phyloP scores from a whole-genome alignment of 345 rosid species.

The Euclidium syriacum region DNA sequence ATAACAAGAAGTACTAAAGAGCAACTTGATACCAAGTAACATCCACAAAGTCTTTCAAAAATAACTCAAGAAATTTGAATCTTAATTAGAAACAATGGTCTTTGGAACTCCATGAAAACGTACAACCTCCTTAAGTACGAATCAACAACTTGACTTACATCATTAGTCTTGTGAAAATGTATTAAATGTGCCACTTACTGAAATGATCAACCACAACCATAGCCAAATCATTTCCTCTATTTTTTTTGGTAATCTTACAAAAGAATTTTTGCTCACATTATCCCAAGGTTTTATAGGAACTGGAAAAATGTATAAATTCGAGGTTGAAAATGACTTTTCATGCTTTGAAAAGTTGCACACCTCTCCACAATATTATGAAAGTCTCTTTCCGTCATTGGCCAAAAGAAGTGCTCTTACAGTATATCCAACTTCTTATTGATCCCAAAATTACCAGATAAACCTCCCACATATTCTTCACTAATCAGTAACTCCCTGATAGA shows the following conservation, averaged over 20 bases:
- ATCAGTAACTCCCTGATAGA: no score
- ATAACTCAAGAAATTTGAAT: neutral
- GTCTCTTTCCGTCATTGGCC: neutral
- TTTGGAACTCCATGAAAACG: neutral
- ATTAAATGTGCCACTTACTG: neutral
- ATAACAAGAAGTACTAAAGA: no score
- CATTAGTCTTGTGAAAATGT: neutral
- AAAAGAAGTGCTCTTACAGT: neutral
- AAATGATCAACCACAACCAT: neutral
- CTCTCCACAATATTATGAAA: neutral
- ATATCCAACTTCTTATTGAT: neutral
- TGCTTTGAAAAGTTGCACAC: neutral
- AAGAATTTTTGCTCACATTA: neutral
- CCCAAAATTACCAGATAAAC: no score
- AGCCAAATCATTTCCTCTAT: neutral
- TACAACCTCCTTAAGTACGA: no score
- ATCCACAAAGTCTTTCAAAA: neutral
- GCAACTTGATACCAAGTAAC: no score
- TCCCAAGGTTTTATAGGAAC: neutral
- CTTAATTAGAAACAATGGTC: neutral
- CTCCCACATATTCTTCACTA: no score
- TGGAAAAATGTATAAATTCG: neutral
- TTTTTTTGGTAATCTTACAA: neutral
- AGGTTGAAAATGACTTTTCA: neutral
- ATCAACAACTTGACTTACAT: no score